Evolutionary conservation across 768 basidiomycete genomes (phyloP), one percentile per base, ranked within the genome.

Genomic region (Psilocybe cubensis): DNA sequence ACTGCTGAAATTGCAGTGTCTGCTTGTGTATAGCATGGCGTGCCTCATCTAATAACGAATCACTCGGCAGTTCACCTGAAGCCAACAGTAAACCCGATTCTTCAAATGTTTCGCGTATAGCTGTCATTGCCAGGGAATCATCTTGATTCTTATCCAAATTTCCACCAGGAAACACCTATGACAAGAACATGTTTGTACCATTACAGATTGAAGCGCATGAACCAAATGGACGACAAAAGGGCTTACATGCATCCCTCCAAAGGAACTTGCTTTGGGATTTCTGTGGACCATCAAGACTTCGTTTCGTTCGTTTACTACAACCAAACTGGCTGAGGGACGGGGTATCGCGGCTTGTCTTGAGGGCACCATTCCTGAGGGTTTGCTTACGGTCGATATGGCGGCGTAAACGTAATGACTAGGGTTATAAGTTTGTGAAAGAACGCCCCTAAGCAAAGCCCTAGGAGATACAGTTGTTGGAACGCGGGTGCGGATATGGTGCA

Each of bases 51-150:
- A 89, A 68, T 0, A 73, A 67, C 0, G 64, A 50, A 52, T 84
- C 75, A 29, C 72, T 70, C 23, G 76, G 67, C 18, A 45, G 23
- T 45, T 60, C 44, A 9, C 56, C 46, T 14, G 56, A 82, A 10
- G 85, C 86, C 12, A 91, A 68, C 12, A 91, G 69, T 25, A 91
- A 69, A 1, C 89, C 89, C 2, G 88, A 80, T 66, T 92, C 89
- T 65, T 92, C 89, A 56, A 92, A 91, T 0, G 88, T 86, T 71
- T 92, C 89, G 17, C 89, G 79, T 42, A 91, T 85, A 3, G 88
- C 89, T 12, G 88, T 90, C 56, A 86, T 76, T 28, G 69, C 68
- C 18, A 87, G 66, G 9, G 83, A 83, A 5, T 66, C 65, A 62
- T 90, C 89, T 61, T 90, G 87, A 53, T 74, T 71, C 46, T 75